phyloP scores from a whole-genome alignment of 768 basidiomycete genomes.

The Kwoniella bestiolae region DNA sequence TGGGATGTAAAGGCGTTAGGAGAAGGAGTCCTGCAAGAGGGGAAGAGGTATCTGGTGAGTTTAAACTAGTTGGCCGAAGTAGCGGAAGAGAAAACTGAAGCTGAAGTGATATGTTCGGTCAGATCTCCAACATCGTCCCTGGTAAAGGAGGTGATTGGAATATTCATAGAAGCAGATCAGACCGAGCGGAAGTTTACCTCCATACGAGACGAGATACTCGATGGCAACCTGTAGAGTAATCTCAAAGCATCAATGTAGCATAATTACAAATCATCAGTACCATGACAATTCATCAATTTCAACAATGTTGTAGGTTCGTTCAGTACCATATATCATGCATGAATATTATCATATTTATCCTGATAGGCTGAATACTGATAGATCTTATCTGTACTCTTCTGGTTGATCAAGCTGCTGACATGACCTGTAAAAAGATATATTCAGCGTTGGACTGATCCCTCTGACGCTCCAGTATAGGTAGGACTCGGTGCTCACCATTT shows the following conservation, averaged over 20 bases:
- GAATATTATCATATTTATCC: not conserved
- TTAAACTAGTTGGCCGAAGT: not conserved
- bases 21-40: slow-evolving; percentile 66
- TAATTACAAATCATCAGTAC: not conserved
- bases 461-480: too few relatives aligned
- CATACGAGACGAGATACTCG: slow-evolving; percentile 68
- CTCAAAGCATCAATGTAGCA: not conserved
- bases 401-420: too few relatives aligned
- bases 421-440: too few relatives aligned
- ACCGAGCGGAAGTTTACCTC: slow-evolving; percentile 70
- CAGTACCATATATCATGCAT: slow-evolving; percentile 8
- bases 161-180: slow-evolving; percentile 59
- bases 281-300: not conserved
- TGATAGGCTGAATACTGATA: too few relatives aligned
- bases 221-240: slow-evolving; percentile 35
- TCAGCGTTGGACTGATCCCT: too few relatives aligned
- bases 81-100: not conserved
- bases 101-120: not conserved
- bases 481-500: slow-evolving; percentile 33
- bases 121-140: slow-evolving; percentile 74
- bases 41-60: slow-evolving; percentile 61
- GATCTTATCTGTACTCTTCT: too few relatives aligned
- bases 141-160: slow-evolving; percentile 74
- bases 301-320: not conserved
- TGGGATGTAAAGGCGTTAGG: slow-evolving; percentile 72